These are phyloP conservation scores for Rossbeevera mucosa DNA, from an alignment of 768 basidiomycete species.

Conservation along the genomic window DNA sequence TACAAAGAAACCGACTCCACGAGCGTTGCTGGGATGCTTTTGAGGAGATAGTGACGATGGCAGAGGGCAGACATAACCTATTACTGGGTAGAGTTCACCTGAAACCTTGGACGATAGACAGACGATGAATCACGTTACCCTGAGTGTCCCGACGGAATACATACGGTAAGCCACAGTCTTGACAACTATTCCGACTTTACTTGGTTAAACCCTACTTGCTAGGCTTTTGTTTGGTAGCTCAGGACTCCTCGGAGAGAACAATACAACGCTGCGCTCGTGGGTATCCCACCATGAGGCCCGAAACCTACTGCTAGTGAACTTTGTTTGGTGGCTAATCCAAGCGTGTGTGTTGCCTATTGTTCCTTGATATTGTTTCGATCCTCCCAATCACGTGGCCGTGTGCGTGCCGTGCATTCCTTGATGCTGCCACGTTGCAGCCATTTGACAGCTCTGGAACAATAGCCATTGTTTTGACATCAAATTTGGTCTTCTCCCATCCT, in stretches of 20 bases:
- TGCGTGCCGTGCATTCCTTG: not conserved
- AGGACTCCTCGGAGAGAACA: slow-evolving; percentile 8
- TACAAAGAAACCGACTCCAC: slow-evolving; percentile 28
- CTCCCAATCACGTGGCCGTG: slow-evolving; percentile 20
- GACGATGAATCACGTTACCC: not conserved
- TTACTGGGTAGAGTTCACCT: slow-evolving; percentile 45
- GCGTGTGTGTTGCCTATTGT: slow-evolving; percentile 22
- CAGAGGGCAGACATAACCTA: slow-evolving; percentile 50
- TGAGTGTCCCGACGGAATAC: not conserved
- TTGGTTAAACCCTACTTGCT: not conserved
- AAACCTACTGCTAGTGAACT: slow-evolving; percentile 1
- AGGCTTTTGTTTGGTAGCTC: slow-evolving; percentile 1
- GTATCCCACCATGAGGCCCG: not conserved
- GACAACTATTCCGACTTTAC: not conserved
- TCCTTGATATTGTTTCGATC: slow-evolving; percentile 1
- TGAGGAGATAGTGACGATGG: slow-evolving; percentile 53
- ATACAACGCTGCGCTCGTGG: slow-evolving; percentile 12
- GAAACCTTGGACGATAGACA: slow-evolving; percentile 23
- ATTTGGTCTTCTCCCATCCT: slow-evolving; percentile 1
- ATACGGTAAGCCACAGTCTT: slow-evolving; percentile 8
- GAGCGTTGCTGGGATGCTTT: slow-evolving; percentile 43
- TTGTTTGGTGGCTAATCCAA: slow-evolving; percentile 5
- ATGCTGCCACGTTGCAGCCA: not conserved
- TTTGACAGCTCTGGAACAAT: slow-evolving; percentile 17
- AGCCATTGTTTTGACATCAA: slow-evolving; percentile 26